Evolutionary conservation across 805 yeast species (phyloP).

Genomic region (Wickerhamiella azymoides): DNA sequence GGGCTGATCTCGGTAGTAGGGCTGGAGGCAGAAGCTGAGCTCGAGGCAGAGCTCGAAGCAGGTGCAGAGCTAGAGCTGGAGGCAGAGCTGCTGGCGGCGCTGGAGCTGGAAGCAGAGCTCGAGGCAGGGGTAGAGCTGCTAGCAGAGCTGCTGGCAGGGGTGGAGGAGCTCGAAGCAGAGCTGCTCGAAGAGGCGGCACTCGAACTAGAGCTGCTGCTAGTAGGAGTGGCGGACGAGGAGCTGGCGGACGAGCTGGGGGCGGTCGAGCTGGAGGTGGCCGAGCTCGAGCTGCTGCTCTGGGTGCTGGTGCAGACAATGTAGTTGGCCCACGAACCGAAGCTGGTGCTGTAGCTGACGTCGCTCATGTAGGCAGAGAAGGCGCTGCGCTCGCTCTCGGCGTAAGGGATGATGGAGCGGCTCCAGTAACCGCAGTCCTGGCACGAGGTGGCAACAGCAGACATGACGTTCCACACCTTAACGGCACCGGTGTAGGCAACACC

Average conservation of each 20-base stretch:
- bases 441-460: neutral
- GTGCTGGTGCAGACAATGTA: neutral
- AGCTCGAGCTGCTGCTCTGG: neutral
- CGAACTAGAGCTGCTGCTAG: too few species aligned
- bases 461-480: neutral
- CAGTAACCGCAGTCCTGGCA: neutral
- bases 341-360: neutral
- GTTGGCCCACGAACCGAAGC: neutral
- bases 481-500: neutral
- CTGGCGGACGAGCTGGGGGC: neutral
- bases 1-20: neutral
- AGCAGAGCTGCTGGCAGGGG: neutral
- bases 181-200: neutral
- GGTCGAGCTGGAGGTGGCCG: neutral
- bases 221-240: neutral
- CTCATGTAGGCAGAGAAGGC: neutral
- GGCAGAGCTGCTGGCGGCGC: neutral
- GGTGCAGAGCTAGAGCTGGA: too few species aligned
- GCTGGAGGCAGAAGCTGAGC: neutral
- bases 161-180: too few species aligned
- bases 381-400: neutral
- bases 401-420: neutral
- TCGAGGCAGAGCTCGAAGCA: too few species aligned
- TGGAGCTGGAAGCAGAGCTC: neutral
- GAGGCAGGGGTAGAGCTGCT: neutral